These are phyloP conservation scores for Cutaneotrichosporon sp. DNA, from an alignment of 1,284 basidiomycete species.

Conservation along the genomic window DNA sequence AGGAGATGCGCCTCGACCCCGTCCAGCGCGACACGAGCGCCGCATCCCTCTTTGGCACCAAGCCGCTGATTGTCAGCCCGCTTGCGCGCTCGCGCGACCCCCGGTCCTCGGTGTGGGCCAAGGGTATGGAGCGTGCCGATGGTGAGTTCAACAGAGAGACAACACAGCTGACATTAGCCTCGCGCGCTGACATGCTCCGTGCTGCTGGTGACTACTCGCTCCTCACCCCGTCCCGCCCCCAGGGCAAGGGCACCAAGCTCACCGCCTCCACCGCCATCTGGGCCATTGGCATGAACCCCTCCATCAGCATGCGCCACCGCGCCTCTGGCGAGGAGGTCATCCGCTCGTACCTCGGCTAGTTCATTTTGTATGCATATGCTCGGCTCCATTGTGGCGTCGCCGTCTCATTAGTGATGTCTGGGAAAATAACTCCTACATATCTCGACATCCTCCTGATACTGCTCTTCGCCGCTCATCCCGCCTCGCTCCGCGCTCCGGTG, in stretches of 20 bases:
- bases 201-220: conserved; percentile 29
- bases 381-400: no score
- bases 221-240: conserved; percentile 14
- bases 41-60: conserved; percentile 10
- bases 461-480: neutral
- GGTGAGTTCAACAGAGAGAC: conserved; percentile 12
- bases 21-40: conserved; percentile 4
- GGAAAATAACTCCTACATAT: no score
- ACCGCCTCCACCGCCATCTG: conserved; percentile 1
- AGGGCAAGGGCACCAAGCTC: neutral
- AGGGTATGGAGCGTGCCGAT: conserved; percentile 20
- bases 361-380: conserved; percentile 8
- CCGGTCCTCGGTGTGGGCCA: conserved; percentile 20
- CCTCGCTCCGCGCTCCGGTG: neutral
- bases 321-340: conserved; percentile 11
- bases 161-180: conserved; percentile 18
- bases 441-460: neutral
- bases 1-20: neutral
- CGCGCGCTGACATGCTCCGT: conserved; percentile 27
- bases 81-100: neutral
- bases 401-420: no score
- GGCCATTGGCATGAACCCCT: conserved; percentile 13
- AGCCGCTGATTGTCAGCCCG: conserved; percentile 2
- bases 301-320: conserved; percentile 8
- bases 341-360: conserved; percentile 12